phyloP scores from a whole-genome alignment of 1,284 basidiomycete genomes.

The Tilletia indica region DNA sequence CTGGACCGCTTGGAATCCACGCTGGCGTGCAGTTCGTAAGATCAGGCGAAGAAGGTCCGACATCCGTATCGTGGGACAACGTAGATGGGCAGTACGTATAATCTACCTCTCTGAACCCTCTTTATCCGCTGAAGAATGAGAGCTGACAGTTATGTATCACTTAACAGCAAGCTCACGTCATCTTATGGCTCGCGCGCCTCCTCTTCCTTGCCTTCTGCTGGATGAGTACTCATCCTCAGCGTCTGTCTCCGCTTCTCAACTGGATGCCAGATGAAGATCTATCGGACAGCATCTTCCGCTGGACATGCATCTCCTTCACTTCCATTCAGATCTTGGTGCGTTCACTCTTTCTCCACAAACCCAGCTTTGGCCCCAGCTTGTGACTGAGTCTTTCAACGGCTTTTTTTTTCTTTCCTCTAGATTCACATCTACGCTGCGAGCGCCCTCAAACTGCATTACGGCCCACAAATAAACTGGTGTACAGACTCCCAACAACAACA shows the following conservation, averaged over 20 bases:
- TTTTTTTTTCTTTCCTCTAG: neutral
- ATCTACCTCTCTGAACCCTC: neutral
- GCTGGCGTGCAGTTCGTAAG: neutral
- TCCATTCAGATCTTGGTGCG: neutral
- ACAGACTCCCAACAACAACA: no score
- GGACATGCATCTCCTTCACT: neutral
- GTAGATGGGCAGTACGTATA: neutral
- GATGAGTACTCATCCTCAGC: neutral
- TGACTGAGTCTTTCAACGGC: neutral
- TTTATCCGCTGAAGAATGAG: neutral
- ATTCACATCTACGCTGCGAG: neutral
- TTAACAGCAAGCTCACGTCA: neutral
- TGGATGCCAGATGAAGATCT: neutral
- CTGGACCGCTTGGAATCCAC: conserved; percentile 10
- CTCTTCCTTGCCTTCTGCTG: neutral
- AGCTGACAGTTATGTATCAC: neutral
- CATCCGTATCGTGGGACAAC: neutral
- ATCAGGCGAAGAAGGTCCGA: neutral
- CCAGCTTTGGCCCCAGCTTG: neutral
- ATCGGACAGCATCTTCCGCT: neutral
- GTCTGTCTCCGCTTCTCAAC: neutral
- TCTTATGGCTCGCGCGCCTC: neutral
- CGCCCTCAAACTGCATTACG: neutral
- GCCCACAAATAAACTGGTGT: neutral
- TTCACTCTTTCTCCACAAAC: neutral